A percentile compares a stretch with the other conserved stretches of the same genome.
Conservation (phyloP, 768 basidiomycete genomes). For the Russula sp. region DNA sequence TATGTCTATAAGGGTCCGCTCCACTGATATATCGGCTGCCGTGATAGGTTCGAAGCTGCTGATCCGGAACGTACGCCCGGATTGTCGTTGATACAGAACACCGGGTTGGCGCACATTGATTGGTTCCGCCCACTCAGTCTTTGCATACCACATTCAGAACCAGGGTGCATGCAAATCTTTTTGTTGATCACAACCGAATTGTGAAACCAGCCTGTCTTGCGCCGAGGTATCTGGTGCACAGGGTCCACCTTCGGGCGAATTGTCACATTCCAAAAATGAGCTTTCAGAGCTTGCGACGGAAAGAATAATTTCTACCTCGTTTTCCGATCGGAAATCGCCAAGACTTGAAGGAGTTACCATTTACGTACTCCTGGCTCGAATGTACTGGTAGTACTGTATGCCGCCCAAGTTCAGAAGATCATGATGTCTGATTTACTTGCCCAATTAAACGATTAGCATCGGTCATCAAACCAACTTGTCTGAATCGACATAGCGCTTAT, state of each 20-base stretch:
- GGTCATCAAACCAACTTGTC: not conserved
- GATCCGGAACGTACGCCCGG: constrained; percentile 31
- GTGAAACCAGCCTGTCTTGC: constrained; percentile 40
- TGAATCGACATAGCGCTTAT: not conserved
- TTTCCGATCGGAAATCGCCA: constrained; percentile 8
- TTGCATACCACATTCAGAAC: constrained; percentile 42
- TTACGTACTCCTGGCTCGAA: not conserved
- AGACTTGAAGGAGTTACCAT: not conserved
- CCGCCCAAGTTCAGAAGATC: not conserved
- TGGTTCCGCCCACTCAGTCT: constrained; percentile 26
- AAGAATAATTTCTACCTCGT: not conserved
- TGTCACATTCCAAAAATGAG: constrained; percentile 34
- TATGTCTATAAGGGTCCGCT: not conserved
- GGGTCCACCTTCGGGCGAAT: constrained; percentile 39
- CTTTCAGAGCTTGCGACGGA: not conserved
- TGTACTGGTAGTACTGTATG: not conserved
- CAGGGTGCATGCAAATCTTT: constrained; percentile 39
- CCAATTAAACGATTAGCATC: not conserved
- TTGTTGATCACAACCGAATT: constrained; percentile 42
- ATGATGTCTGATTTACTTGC: not conserved
- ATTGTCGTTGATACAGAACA: not conserved
- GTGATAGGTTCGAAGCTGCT: constrained; percentile 38
- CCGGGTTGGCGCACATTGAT: not conserved
- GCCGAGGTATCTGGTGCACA: constrained; percentile 43
- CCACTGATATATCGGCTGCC: not conserved